Evolutionary conservation across 305 asterid species (phyloP).

Genomic region (Fraxinus ornus): DNA sequence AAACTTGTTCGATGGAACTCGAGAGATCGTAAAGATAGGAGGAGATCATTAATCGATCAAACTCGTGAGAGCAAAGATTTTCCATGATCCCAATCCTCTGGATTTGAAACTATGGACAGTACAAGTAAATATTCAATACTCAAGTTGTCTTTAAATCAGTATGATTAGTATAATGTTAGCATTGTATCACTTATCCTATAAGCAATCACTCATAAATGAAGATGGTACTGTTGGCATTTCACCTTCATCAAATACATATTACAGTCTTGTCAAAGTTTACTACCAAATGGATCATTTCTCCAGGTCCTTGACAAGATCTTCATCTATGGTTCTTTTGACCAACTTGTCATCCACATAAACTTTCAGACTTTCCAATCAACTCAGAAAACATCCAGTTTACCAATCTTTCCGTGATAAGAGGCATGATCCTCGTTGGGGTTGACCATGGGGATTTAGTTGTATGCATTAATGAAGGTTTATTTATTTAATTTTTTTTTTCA

Average conservation of each 20-base stretch:
- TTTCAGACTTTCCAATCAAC: too few relatives aligned
- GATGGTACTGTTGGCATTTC: too few relatives aligned
- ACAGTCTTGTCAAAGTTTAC: background rate
- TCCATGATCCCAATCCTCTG: slow-evolving; percentile 17
- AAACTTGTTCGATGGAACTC: background rate
- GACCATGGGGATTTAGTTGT: too few relatives aligned
- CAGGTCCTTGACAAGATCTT: too few relatives aligned
- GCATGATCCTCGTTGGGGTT: too few relatives aligned
- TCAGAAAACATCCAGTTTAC: too few relatives aligned
- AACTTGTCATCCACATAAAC: too few relatives aligned
- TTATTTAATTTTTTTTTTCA: too few relatives aligned
- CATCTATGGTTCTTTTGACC: too few relatives aligned
- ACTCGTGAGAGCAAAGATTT: slow-evolving; percentile 28
- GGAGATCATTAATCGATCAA: slow-evolving; percentile 37
- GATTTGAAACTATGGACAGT: background rate
- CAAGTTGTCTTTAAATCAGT: background rate
- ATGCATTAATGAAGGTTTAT: too few relatives aligned
- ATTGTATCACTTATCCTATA: background rate
- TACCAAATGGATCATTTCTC: background rate
- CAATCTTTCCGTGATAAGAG: too few relatives aligned
- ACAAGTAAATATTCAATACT: background rate
- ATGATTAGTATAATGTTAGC: background rate
- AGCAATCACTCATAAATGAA: background rate
- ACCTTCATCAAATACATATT: background rate
- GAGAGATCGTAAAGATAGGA: slow-evolving; percentile 9